Conservation (phyloP, 2,329 filamentous ascomycete genomes). For the Arthrobotrys musiformis region DNA sequence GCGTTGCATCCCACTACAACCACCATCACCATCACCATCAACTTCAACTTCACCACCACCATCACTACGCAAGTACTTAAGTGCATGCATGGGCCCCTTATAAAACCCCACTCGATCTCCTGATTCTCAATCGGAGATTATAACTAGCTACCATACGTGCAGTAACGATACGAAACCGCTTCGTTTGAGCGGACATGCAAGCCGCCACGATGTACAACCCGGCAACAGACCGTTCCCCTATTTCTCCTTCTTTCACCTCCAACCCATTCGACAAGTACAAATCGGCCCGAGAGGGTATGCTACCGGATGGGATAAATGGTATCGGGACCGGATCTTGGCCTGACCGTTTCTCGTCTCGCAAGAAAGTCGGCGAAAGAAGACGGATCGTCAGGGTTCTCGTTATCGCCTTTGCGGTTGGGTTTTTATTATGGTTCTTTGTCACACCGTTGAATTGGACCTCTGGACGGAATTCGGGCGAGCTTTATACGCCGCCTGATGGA, state of each 20-base stretch:
- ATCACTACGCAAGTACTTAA: no score
- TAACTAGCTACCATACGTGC: no score
- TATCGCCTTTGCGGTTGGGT: constrained; percentile 21
- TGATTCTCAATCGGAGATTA: no score
- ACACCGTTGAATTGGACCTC: constrained; percentile 36
- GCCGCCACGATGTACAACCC: constrained; percentile 38
- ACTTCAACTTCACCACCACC: no score
- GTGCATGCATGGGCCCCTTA: constrained; percentile 8
- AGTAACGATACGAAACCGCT: no score
- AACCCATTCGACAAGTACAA: constrained; percentile 55
- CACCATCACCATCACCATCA: not conserved
- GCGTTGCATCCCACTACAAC: not conserved
- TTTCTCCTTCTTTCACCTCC: constrained; percentile 46
- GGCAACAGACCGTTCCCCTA: constrained; percentile 38
- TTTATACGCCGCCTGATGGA: constrained; percentile 2
- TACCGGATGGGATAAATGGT: constrained; percentile 47
- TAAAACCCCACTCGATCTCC: not conserved
- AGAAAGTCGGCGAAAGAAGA: constrained; percentile 43
- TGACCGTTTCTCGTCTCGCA: constrained; percentile 23
- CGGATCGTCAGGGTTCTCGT: constrained; percentile 31
- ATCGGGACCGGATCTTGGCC: constrained; percentile 49
- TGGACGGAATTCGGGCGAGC: constrained; percentile 11
- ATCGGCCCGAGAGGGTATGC: constrained; percentile 34
- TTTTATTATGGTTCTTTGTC: constrained; percentile 46
- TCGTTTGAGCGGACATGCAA: not conserved